phyloP scores from a whole-genome alignment of 192 early-diverging fungal species.

The Coemansia asiatica region DNA sequence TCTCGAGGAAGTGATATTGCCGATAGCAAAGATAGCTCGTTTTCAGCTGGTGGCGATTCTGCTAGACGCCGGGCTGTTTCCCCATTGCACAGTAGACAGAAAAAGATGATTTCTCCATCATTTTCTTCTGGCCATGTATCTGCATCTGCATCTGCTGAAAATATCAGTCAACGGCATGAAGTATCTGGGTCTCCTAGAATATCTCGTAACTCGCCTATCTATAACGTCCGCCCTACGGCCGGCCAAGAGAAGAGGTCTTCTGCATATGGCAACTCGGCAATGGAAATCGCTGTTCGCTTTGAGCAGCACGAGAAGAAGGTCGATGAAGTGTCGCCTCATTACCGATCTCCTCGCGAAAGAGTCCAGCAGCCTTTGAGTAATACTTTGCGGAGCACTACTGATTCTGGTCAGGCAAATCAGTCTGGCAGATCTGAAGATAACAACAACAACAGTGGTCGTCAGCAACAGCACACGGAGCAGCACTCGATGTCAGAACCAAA shows the following conservation, averaged over 20 bases:
- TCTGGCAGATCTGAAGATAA: background rate
- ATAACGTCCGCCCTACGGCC: slow-evolving; percentile 4
- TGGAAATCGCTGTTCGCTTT: slow-evolving; percentile 34
- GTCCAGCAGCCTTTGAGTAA: slow-evolving; percentile 10
- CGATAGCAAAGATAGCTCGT: background rate
- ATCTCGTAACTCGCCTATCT: background rate
- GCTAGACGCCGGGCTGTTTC: slow-evolving; percentile 7
- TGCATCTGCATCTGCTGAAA: background rate
- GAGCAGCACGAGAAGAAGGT: slow-evolving; percentile 40
- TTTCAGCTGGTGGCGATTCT: background rate
- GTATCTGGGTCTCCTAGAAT: slow-evolving; percentile 11
- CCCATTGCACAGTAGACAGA: background rate
- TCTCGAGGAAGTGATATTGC: background rate
- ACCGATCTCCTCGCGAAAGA: slow-evolving; percentile 35
- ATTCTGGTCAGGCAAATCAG: background rate
- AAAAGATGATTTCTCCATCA: background rate
- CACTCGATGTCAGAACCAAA: slow-evolving; percentile 15
- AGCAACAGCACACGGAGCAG: slow-evolving; percentile 3
- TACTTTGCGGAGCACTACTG: slow-evolving; percentile 1
- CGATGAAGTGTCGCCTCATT: slow-evolving; percentile 28
- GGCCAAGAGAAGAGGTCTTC: slow-evolving; percentile 15
- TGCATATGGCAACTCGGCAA: slow-evolving; percentile 21
- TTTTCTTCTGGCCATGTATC: too few relatives aligned
- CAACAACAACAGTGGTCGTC: background rate
- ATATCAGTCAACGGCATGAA: background rate